phyloP scores from a whole-genome alignment of 192 early-diverging fungal species.

The Entrophospora sp. region DNA sequence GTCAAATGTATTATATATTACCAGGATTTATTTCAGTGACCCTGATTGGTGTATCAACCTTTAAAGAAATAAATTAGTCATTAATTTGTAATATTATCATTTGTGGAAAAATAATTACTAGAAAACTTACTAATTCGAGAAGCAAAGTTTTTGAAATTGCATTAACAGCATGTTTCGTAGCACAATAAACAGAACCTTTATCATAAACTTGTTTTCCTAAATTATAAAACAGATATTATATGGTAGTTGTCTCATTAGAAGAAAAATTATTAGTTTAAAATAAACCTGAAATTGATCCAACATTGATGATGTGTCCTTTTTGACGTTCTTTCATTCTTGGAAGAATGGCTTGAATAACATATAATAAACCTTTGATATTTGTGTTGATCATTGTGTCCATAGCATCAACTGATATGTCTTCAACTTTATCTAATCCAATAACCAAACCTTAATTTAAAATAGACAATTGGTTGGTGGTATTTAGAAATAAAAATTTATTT shows the following conservation, averaged over 20 bases:
- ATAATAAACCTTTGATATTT: slow-evolving; percentile 83
- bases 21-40: slow-evolving; percentile 79
- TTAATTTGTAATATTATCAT: too few relatives aligned
- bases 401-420: slow-evolving; percentile 43
- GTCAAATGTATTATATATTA: too few relatives aligned
- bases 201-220: slow-evolving; percentile 49
- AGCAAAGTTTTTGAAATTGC: slow-evolving; percentile 72
- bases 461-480: neutral
- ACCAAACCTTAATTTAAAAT: slow-evolving; percentile 41
- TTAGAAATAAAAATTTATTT: neutral
- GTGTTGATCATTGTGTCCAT: slow-evolving; percentile 79
- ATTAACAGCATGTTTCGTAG: slow-evolving; percentile 72
- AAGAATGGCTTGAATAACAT: slow-evolving; percentile 67
- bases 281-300: slow-evolving; percentile 66
- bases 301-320: slow-evolving; percentile 76
- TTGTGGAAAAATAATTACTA: neutral
- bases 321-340: slow-evolving; percentile 62
- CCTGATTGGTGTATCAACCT: slow-evolving; percentile 53
- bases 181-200: slow-evolving; percentile 78
- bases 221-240: neutral
- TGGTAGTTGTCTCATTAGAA: neutral
- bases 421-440: slow-evolving; percentile 60
- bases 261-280: neutral
- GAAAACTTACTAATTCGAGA: slow-evolving; percentile 41
- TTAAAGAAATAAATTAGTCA: too few relatives aligned